Percentiles rank a stretch among this genome's conserved stretches.
phyloP scores from a whole-genome alignment of 306 rosid genomes.

The Cotoneaster glaucophyllus region DNA sequence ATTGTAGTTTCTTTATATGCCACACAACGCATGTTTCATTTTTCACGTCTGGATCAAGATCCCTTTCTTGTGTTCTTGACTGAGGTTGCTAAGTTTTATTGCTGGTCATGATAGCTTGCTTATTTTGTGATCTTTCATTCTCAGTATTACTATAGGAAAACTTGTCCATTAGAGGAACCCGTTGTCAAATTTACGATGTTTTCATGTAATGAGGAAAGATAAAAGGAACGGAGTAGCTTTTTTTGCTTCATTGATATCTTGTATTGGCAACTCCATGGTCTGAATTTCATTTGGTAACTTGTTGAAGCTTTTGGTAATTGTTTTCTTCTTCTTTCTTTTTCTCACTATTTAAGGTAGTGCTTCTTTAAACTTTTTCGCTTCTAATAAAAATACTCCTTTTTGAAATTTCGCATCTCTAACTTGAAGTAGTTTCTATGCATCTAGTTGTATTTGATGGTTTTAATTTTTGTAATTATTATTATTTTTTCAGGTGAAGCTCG shows the following conservation, averaged over 20 bases:
- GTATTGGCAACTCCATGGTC: neutral
- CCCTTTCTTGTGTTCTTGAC: neutral
- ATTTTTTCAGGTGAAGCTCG: slow-evolving; percentile 75
- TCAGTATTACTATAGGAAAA: neutral
- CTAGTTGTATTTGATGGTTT: neutral
- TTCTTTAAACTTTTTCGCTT: neutral
- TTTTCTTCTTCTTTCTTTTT: neutral
- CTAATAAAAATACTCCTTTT: neutral
- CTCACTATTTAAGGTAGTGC: neutral
- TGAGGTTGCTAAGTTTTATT: neutral
- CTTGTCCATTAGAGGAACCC: neutral
- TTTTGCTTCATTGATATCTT: neutral
- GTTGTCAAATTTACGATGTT: neutral
- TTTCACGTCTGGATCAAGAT: neutral
- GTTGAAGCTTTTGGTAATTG: neutral
- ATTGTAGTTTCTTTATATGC: neutral
- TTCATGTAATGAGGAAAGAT: neutral
- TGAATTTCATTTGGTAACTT: neutral
- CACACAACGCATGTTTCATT: neutral
- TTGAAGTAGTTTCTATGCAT: neutral
- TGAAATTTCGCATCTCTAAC: neutral
- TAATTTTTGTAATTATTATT: neutral
- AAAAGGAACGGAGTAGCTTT: neutral
- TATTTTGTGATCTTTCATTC: neutral
- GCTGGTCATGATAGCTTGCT: neutral